A percentile compares a stretch with the other conserved stretches of the same genome.
These are phyloP conservation scores for Aspergillus chevalieri DNA, from an alignment of 2,329 filamentous ascomycete species.

Conservation along the genomic window DNA sequence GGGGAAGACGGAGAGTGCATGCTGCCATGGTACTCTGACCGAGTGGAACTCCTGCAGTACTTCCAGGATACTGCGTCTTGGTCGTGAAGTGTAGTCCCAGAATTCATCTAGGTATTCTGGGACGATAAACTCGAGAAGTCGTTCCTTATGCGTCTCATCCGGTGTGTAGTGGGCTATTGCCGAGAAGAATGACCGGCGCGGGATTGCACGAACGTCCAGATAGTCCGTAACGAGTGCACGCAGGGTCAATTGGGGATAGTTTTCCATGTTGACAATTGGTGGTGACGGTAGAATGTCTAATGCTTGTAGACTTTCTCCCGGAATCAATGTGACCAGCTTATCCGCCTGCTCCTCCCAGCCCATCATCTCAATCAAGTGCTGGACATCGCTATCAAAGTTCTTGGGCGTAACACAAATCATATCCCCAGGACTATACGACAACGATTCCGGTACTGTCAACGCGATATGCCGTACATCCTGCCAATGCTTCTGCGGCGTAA, in stretches of 20 bases:
- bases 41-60: conserved; percentile 84
- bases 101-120: conserved; percentile 80
- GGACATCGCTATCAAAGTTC: conserved; percentile 77
- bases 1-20: conserved; percentile 68
- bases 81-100: conserved; percentile 90
- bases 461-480: conserved; percentile 86
- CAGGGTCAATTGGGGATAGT: conserved; percentile 51
- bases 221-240: conserved; percentile 72
- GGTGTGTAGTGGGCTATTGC: conserved; percentile 68
- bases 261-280: conserved; percentile 31
- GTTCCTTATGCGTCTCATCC: conserved; percentile 67
- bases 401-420: conserved; percentile 78
- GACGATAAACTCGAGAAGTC: conserved; percentile 75
- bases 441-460: conserved; percentile 44
- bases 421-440: conserved; percentile 64
- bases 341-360: conserved; percentile 71
- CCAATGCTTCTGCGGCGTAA: conserved; percentile 75
- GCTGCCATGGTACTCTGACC: conserved; percentile 72
- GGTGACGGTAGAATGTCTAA: conserved; percentile 19
- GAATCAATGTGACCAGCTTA: conserved; percentile 51
- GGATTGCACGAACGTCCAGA: conserved; percentile 84
- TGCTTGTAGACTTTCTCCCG: conserved; percentile 17
- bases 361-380: conserved; percentile 71
- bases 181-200: conserved; percentile 78
- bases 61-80: conserved; percentile 84